Percentiles rank a stretch among this genome's conserved stretches.
These are phyloP conservation scores for Helminthosporium solani DNA, from an alignment of 2,329 filamentous ascomycete genomes.

Conservation along the genomic window DNA sequence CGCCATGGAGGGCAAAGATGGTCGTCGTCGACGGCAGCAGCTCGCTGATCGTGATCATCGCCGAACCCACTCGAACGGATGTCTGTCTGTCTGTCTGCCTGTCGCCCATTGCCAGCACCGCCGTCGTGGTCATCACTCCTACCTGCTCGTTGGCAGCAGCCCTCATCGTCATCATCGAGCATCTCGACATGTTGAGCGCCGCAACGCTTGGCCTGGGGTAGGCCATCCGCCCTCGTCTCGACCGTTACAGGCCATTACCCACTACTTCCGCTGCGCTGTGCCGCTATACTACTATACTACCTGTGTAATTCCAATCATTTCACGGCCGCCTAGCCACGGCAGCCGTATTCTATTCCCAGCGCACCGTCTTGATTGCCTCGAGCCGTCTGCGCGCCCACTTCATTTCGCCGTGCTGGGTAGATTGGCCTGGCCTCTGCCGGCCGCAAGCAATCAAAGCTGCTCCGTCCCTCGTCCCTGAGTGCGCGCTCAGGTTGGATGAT, in stretches of 20 bases:
- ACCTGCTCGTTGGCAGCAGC: no score
- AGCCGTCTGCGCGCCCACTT: conserved; percentile 2
- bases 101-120: not conserved
- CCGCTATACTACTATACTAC: no score
- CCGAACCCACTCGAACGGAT: not conserved
- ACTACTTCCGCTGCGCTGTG: not conserved
- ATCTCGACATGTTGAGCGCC: no score
- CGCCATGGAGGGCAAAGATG: conserved; percentile 14
- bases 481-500: conserved; percentile 14
- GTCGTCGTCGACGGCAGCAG: not conserved
- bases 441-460: conserved; percentile 4
- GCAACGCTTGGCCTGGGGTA: conserved; percentile 14
- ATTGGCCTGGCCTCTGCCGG: conserved; percentile 17
- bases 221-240: conserved; percentile 1
- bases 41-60: conserved; percentile 13
- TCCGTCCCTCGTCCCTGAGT: conserved; percentile 13
- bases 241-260: no score
- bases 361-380: conserved; percentile 10
- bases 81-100: not conserved
- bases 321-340: not conserved
- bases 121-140: no score
- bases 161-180: not conserved
- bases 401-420: conserved; percentile 16
- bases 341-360: not conserved
- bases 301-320: not conserved